Conservation (phyloP, 2,329 filamentous ascomycete genomes). For the Plenodomus tracheiphilus region DNA sequence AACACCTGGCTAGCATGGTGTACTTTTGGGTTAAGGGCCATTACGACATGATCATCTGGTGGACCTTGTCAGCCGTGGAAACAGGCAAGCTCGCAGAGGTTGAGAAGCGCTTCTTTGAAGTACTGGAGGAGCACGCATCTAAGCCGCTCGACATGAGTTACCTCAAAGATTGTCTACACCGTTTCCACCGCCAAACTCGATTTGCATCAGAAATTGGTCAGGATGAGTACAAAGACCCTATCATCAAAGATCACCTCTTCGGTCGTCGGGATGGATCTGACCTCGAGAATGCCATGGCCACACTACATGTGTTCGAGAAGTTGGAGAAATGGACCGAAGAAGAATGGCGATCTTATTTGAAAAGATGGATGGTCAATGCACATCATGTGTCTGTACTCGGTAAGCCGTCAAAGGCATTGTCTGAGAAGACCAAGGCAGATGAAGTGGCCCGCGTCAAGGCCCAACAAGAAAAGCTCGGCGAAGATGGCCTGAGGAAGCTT, state of each 20-base stretch:
- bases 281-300: slow-evolving; percentile 46
- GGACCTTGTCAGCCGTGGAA: slow-evolving; percentile 83
- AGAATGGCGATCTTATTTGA: slow-evolving; percentile 81
- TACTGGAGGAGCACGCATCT: slow-evolving; percentile 77
- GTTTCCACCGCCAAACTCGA: slow-evolving; percentile 79
- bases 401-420: slow-evolving; percentile 78
- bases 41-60: slow-evolving; percentile 80
- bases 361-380: slow-evolving; percentile 82
- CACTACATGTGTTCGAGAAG: slow-evolving; percentile 60
- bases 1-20: slow-evolving; percentile 86
- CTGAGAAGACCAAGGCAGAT: slow-evolving; percentile 77
- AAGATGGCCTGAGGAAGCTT: slow-evolving; percentile 77
- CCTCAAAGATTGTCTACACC: slow-evolving; percentile 80
- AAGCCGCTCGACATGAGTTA: slow-evolving; percentile 89
- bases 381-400: slow-evolving; percentile 87
- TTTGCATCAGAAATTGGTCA: slow-evolving; percentile 81
- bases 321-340: slow-evolving; percentile 79
- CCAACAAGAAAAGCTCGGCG: slow-evolving; percentile 76
- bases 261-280: slow-evolving; percentile 76
- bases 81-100: slow-evolving; percentile 83
- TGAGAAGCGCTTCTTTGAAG: slow-evolving; percentile 80
- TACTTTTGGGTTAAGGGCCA: slow-evolving; percentile 78
- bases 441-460: slow-evolving; percentile 78
- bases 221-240: slow-evolving; percentile 77
- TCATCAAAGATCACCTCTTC: slow-evolving; percentile 92